phyloP scores from a whole-genome alignment of 805 yeast species.

The Ogataea nakhonphanomensis region DNA sequence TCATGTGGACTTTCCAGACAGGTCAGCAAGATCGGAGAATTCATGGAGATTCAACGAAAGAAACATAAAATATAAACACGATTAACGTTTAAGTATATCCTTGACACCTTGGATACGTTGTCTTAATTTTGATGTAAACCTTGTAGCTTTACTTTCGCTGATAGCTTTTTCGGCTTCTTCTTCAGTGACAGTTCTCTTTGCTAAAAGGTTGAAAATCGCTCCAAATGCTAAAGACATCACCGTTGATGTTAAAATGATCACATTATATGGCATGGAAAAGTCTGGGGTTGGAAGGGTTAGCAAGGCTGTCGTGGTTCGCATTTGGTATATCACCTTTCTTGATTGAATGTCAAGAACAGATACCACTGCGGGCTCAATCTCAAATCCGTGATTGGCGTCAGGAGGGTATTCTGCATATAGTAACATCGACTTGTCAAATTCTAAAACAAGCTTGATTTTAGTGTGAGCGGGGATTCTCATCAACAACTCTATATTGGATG shows the following conservation, averaged over 20 bases:
- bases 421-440: slow-evolving; percentile 84
- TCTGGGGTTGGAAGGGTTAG: slow-evolving; percentile 93
- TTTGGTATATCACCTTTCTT: slow-evolving; percentile 37
- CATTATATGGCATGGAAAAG: slow-evolving; percentile 98
- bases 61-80: slow-evolving; percentile 6
- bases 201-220: slow-evolving; percentile 71
- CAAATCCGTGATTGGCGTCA: slow-evolving; percentile 97
- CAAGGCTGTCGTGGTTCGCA: slow-evolving; percentile 83
- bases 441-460: slow-evolving; percentile 60
- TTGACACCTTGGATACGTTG: slow-evolving; percentile 3
- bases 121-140: slow-evolving; percentile 1
- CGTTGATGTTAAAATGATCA: slow-evolving; percentile 89
- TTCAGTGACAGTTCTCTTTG: slow-evolving; percentile 70
- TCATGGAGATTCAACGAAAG: slow-evolving; percentile 11
- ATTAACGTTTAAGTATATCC: not conserved
- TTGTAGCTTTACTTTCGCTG: slow-evolving; percentile 18
- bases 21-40: slow-evolving; percentile 10
- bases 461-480: slow-evolving; percentile 62
- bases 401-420: slow-evolving; percentile 95
- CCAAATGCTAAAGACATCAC: slow-evolving; percentile 92
- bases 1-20: slow-evolving; percentile 10
- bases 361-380: slow-evolving; percentile 85
- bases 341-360: slow-evolving; percentile 41
- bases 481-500: slow-evolving; percentile 75
- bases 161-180: slow-evolving; percentile 52